Base-by-base conservation (phyloP, 768 basidiomycete genomes). In the Dentipellis fragilis region DNA sequence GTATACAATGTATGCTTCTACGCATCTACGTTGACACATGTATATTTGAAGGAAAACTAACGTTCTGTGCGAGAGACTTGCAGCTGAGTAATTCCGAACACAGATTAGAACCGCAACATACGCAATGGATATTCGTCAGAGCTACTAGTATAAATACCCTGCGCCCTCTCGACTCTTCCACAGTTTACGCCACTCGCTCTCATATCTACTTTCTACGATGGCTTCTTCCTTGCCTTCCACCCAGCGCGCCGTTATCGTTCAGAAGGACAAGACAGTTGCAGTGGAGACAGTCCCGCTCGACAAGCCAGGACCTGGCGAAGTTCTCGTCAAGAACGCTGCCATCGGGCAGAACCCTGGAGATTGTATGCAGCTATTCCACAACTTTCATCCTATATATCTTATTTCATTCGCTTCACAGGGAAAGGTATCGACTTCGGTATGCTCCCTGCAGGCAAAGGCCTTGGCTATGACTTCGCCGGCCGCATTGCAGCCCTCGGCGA, bases 321-420 rank as follows among this genome's bases (percentile, higher is more conserved):
- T 61, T 11, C 53, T 61, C 49, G 49, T 61, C 58, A 55, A 59
- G 52, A 58, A 58, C 21, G 51, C 39, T 4, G 58, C 52, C 2
- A 35, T 51, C 12, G 58, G 42, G 21, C 50, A 51, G 22, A 58
- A 58, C 54, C 58, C 54, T 1, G 22, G 42, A 2, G 58, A 58
- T 54, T 58, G 58, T 54, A 49, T 12, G 37, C 7, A 11, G 3
- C 34, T 4, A 7, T 6, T n/a, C n/a, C n/a, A 29, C 29, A 6
- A 29, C 29, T 38, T n/a, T 16, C 5, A 6, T 45, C 3, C 16
- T 12, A 16, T 45, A 45, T 19, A 10, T 14, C 12, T 23, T 29
- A n/a, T 10, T n/a, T 12, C 29, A n/a, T 29, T 29, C 6, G 29
- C 3, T 1, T 29, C 10, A 36, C 21, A 48, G 54, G 45, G 29